phyloP scores from a whole-genome alignment of 176 grass and related monocot species.

The Hordeum vulgare region MorexV3_pseudomolecules_assembly NC_058524.1:593486420-593486919 shows the following conservation, averaged over 20 bases:
- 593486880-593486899: too few species aligned
- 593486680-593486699: neutral
- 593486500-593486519: neutral
- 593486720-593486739: neutral
- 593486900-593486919: too few species aligned
- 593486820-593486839: neutral
- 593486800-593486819: too few species aligned
- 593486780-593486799: neutral
- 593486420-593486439: neutral
- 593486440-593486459: neutral
- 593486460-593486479: neutral
- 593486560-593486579: constrained; percentile 10
- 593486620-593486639: neutral
- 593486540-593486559: constrained; percentile 1
- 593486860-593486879: neutral
- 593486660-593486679: neutral
- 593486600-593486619: neutral
- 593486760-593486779: neutral
- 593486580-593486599: constrained; percentile 33
- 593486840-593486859: too few species aligned
- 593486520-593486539: neutral
- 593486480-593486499: too few species aligned
- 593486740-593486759: neutral
- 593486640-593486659: neutral
- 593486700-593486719: neutral